A percentile compares a stretch with the other conserved stretches of the same genome.
phyloP scores from a whole-genome alignment of 2,329 filamentous ascomycete species.

The Myriosclerotinia duriaeana region DNA sequence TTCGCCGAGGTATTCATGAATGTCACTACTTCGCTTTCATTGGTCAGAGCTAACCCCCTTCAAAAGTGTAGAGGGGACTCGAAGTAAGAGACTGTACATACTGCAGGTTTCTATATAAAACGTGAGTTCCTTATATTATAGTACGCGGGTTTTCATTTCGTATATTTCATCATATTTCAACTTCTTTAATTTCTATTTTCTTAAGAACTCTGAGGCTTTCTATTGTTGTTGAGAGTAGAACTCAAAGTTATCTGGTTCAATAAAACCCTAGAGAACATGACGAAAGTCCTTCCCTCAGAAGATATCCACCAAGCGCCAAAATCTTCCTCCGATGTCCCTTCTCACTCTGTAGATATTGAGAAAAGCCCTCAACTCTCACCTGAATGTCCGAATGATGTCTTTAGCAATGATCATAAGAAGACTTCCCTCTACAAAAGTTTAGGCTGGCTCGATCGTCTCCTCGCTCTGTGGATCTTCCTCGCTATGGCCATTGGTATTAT shows the following conservation, averaged over 20 bases:
- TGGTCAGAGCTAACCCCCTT: constrained; percentile 4
- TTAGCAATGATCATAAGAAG: background rate
- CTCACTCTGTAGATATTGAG: constrained; percentile 1
- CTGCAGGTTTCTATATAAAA: background rate
- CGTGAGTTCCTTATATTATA: background rate
- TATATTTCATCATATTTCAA: background rate
- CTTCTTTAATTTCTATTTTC: background rate
- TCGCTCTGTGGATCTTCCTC: constrained; percentile 61
- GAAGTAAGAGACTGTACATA: background rate
- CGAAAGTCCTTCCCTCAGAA: constrained; percentile 11
- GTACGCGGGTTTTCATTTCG: background rate
- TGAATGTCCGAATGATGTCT: background rate
- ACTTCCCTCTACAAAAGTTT: constrained; percentile 39
- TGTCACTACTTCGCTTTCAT: constrained; percentile 7
- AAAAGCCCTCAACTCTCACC: background rate
- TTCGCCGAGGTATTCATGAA: background rate
- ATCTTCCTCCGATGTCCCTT: background rate
- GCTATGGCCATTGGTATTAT: constrained; percentile 66
- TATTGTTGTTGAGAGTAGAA: background rate
- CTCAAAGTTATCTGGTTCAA: background rate
- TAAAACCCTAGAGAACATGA: background rate
- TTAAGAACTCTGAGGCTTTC: background rate
- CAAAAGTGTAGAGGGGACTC: constrained; percentile 10
- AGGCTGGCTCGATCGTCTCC: constrained; percentile 51
- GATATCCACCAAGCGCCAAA: background rate